Evolutionary conservation across 257 asterid species (phyloP).

Genomic region (Solanum bulbocastanum): DNA sequence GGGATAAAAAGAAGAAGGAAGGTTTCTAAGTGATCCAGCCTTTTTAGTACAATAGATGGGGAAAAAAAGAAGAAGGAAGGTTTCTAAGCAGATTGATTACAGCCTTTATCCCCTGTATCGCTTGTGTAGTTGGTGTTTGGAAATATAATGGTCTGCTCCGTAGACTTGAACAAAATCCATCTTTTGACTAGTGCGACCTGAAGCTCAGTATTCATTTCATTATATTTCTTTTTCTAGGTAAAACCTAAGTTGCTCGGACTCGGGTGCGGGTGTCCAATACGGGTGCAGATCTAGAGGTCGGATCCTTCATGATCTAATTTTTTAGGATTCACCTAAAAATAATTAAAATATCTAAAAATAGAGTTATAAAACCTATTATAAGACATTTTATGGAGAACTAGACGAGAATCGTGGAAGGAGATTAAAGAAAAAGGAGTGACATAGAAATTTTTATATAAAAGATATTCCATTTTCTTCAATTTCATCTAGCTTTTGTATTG

Average conservation of each 20-base stretch:
- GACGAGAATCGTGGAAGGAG: too few species aligned
- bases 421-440: too few species aligned
- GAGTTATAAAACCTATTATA: too few species aligned
- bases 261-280: not conserved
- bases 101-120: not conserved
- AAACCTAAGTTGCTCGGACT: not conserved
- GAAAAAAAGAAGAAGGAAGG: not conserved
- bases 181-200: not conserved
- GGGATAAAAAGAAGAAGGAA: not conserved
- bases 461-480: too few species aligned
- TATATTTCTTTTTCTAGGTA: not conserved
- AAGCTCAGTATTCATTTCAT: not conserved
- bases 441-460: too few species aligned
- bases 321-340: too few species aligned
- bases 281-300: not conserved
- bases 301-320: not conserved
- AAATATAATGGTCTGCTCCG: not conserved
- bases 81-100: not conserved
- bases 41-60: not conserved
- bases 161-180: not conserved
- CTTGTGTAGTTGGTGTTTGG: not conserved
- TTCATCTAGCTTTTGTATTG: too few species aligned
- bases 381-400: too few species aligned
- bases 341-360: too few species aligned
- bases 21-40: not conserved